Base-by-base conservation (phyloP, 495 filamentous ascomycete genomes). In the Friedmanniomyces endolithicus region DNA sequence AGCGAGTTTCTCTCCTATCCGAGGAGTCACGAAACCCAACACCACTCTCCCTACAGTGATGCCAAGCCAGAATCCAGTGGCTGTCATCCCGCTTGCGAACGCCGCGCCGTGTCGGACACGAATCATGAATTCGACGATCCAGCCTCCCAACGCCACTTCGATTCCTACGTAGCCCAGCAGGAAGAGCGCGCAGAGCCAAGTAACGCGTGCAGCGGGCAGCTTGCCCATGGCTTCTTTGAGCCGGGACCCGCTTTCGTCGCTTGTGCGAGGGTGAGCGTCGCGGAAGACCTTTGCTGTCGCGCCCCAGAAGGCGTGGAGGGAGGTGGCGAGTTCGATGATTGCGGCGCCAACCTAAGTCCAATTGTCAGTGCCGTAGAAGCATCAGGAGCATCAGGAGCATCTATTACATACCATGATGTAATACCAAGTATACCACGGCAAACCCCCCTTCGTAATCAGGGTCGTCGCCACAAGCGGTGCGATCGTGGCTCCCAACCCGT, bases 81-180 rank as follows among this genome's bases (percentile, higher is more conserved):
- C 76, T 1, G 74, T 77, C 76, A 85, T 80, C 39, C 81, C 80
- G 55, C 73, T 74, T 6, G 74, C 73, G 57, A 83, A 84, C 1
- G 72, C 64, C 9, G 55, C 61, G 1, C 75, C 79, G 48, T 81
- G 63, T 17, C 81, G 70, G 17, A 83, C 75, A 12, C 70, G 69
- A 16, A 79, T 77, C 78, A 83, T 83, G 57, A 83, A 85, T 2
- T 73, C 76, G 33, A 82, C 78, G 56, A 84, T 78, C 81, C 81
- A 85, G 9, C 81, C 81, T 29, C 87, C 87, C 0, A 94, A 75
- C 0, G 83, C 81, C 20, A 95, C 88, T 65, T 95, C 88, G n/a
- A 82, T 71, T 40, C 88, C 88, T 11, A 92, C 86, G 62, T 92
- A 94, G 37, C 78, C 78, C 2, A 94, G 73, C 35, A 92, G 68